phyloP scores from a whole-genome alignment of 1,284 basidiomycete species.

The Grifola frondosa region DNA sequence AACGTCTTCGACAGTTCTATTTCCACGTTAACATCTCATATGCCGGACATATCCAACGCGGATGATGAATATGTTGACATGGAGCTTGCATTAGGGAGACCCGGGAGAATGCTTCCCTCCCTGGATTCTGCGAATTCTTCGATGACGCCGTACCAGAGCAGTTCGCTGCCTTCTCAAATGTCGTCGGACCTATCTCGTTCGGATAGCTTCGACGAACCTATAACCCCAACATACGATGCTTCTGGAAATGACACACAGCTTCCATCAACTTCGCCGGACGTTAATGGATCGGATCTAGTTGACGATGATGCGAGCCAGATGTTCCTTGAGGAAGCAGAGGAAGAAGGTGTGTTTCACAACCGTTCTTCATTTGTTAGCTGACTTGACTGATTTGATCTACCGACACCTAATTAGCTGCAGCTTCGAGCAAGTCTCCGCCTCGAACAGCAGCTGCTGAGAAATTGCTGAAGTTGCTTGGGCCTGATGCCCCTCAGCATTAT shows the following conservation, averaged over 20 bases:
- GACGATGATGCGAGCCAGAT: conserved; percentile 31
- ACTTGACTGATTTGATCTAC: neutral
- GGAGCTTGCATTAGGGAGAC: conserved; percentile 49
- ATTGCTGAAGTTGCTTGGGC: conserved; percentile 74
- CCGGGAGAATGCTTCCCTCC: conserved; percentile 23
- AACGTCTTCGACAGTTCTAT: conserved; percentile 56
- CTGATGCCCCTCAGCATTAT: conserved; percentile 56
- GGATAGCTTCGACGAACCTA: conserved; percentile 24
- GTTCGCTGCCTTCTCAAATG: conserved; percentile 28
- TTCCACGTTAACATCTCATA: conserved; percentile 31
- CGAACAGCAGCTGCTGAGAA: conserved; percentile 53
- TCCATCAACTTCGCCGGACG: conserved; percentile 13
- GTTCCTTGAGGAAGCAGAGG: conserved; percentile 38
- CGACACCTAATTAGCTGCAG: conserved; percentile 11
- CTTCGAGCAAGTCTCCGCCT: conserved; percentile 32
- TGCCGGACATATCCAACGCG: conserved; percentile 26
- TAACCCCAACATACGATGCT: conserved; percentile 30
- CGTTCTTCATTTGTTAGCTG: neutral
- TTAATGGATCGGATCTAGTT: conserved; percentile 14
- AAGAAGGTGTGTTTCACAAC: conserved; percentile 15
- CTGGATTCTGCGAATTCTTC: conserved; percentile 17
- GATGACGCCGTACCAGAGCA: conserved; percentile 25
- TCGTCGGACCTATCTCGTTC: conserved; percentile 27
- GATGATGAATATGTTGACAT: conserved; percentile 65
- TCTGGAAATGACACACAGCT: conserved; percentile 23